These are phyloP conservation scores for Hippophae tibetana DNA, from an alignment of 306 rosid genomes.

Conservation along the genomic window DNA sequence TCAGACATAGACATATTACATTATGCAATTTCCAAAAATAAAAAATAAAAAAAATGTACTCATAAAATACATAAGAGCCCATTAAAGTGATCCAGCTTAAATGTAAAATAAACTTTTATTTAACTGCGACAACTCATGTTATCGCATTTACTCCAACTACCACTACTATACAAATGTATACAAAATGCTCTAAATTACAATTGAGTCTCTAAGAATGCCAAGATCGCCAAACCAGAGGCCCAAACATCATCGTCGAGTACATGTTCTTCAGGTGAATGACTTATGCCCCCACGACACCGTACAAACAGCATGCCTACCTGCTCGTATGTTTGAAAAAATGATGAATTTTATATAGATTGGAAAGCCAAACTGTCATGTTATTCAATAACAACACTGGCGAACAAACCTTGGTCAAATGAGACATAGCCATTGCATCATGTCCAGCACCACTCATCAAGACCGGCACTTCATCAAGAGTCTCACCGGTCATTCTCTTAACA, in stretches of 20 bases:
- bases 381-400: slow-evolving; percentile 1
- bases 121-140: too few species aligned
- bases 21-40: too few species aligned
- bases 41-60: too few species aligned
- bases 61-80: too few species aligned
- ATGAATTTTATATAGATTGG: not conserved
- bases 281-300: slow-evolving; percentile 82
- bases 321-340: slow-evolving; percentile 19
- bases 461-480: slow-evolving; percentile 62
- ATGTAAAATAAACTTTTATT: too few species aligned
- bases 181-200: slow-evolving; percentile 3
- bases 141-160: not conserved
- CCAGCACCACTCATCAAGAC: slow-evolving; percentile 91
- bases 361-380: not conserved
- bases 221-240: slow-evolving; percentile 69
- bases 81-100: too few species aligned
- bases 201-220: slow-evolving; percentile 55
- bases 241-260: slow-evolving; percentile 75
- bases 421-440: slow-evolving; percentile 94
- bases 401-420: slow-evolving; percentile 75
- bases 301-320: slow-evolving; percentile 92
- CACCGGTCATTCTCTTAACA: slow-evolving; percentile 56
- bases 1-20: too few species aligned
- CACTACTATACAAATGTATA: not conserved
- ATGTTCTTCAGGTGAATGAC: slow-evolving; percentile 87